These are phyloP conservation scores for Clonostachys chloroleuca DNA, from an alignment of 2,329 filamentous ascomycete genomes.

Conservation along the genomic window DNA sequence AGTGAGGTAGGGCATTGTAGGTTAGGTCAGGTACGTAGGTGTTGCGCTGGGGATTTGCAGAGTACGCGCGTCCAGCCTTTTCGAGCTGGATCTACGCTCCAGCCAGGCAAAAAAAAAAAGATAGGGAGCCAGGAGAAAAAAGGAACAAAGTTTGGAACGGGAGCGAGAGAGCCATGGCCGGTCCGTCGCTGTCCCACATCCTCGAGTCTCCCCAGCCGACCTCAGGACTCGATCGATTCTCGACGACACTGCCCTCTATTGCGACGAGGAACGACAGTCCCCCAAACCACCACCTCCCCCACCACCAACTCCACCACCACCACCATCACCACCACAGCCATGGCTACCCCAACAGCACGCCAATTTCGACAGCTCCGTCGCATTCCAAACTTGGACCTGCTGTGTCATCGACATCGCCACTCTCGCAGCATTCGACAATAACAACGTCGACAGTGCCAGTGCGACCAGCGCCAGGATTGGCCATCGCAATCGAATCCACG, in stretches of 20 bases:
- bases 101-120: background rate
- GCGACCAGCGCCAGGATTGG: background rate
- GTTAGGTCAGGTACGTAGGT: too few species aligned
- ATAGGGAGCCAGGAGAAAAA: background rate
- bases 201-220: slow-evolving; percentile 19
- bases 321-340: background rate
- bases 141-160: background rate
- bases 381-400: too few species aligned
- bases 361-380: too few species aligned
- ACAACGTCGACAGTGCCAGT: background rate
- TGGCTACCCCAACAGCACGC: too few species aligned
- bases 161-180: slow-evolving; percentile 15
- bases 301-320: background rate
- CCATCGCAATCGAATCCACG: background rate
- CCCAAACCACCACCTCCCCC: background rate
- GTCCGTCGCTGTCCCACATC: slow-evolving; percentile 22
- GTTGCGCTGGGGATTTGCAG: too few species aligned
- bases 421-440: background rate
- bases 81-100: background rate
- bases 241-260: background rate
- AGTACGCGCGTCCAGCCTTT: background rate
- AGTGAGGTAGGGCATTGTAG: too few species aligned
- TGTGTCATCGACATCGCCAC: too few species aligned
- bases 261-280: background rate
- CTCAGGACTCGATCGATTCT: slow-evolving; percentile 1